These are phyloP conservation scores for Luffa acutangula DNA, from an alignment of 306 rosid genomes.

Conservation along the genomic window DNA sequence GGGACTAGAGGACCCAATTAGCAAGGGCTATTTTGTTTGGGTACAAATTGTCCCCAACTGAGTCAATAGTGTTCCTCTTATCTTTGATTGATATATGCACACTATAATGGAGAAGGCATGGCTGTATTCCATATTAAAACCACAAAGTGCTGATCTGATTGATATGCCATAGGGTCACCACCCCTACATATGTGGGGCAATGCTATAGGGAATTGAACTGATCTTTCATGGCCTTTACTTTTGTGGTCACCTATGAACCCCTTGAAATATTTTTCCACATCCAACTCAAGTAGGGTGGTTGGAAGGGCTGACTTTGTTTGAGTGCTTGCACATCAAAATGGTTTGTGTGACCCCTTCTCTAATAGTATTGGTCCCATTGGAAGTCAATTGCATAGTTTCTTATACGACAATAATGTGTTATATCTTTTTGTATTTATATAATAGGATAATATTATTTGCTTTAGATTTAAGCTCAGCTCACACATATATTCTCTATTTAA, in stretches of 20 bases:
- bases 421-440: too few relatives aligned
- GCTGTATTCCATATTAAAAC: neutral
- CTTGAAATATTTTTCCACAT: neutral
- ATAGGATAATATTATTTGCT: too few relatives aligned
- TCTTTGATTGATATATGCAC: neutral
- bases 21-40: neutral
- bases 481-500: too few relatives aligned
- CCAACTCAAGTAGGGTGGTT: neutral
- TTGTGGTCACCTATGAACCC: neutral
- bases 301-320: neutral
- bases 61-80: neutral
- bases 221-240: neutral
- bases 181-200: neutral
- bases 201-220: neutral
- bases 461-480: too few relatives aligned
- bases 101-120: neutral
- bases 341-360: neutral
- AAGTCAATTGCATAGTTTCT: neutral
- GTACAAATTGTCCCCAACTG: neutral
- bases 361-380: neutral
- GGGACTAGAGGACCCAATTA: neutral
- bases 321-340: neutral
- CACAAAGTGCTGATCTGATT: neutral
- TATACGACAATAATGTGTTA: neutral
- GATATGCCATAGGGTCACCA: constrained; percentile 2